phyloP scores from a whole-genome alignment of 192 early-diverging fungal genomes.

The Backusella sp. region DNA sequence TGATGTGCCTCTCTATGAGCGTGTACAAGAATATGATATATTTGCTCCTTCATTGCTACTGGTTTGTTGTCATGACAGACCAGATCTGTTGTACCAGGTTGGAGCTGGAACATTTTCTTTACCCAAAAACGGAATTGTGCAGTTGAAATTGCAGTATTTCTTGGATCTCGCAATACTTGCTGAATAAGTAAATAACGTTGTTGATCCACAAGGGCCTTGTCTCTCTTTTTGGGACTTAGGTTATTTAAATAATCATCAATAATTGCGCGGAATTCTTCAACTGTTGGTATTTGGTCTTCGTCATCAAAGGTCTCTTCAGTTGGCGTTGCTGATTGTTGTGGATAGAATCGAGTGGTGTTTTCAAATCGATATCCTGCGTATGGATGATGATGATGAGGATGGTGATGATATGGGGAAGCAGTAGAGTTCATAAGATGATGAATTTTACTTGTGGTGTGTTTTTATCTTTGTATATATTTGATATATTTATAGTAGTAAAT shows the following conservation, averaged over 20 bases:
- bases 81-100: conserved; percentile 34
- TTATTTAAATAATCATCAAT: conserved; percentile 50
- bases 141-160: conserved; percentile 52
- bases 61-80: conserved; percentile 55
- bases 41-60: conserved; percentile 49
- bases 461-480: background rate
- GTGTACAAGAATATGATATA: conserved; percentile 49
- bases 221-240: conserved; percentile 50
- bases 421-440: conserved; percentile 11
- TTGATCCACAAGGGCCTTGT: conserved; percentile 49
- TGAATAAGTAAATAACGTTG: conserved; percentile 50
- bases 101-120: conserved; percentile 55
- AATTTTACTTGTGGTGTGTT: background rate
- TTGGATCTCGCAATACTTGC: conserved; percentile 49
- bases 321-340: background rate
- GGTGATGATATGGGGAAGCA: conserved; percentile 10
- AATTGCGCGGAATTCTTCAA: conserved; percentile 43
- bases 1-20: conserved; percentile 53
- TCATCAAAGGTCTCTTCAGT: conserved; percentile 18
- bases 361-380: conserved; percentile 20
- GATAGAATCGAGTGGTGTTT: conserved; percentile 13
- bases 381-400: conserved; percentile 3
- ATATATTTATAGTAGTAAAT: background rate
- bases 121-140: conserved; percentile 59
- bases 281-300: conserved; percentile 41